A percentile compares a stretch with the other conserved stretches of the same genome.
phyloP scores from a whole-genome alignment of 1,139 yeast species.

The Meyerozyma guilliermondii region DNA sequence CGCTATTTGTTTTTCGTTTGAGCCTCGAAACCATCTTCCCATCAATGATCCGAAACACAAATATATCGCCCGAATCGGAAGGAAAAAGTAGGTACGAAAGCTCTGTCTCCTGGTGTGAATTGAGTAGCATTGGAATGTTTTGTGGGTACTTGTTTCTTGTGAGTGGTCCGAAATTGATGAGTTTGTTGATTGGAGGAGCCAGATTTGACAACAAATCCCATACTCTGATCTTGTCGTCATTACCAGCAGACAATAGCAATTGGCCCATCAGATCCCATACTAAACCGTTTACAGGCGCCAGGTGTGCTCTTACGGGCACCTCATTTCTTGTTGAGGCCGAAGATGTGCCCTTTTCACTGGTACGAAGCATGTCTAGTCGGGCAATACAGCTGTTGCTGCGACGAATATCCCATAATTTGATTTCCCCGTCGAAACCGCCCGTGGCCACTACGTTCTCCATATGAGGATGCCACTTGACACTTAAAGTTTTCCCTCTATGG shows the following conservation, averaged over 20 bases:
- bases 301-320: constrained; percentile 56
- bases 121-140: constrained; percentile 40
- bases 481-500: constrained; percentile 58
- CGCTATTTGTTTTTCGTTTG: constrained; percentile 30
- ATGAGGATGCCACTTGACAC: constrained; percentile 77
- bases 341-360: constrained; percentile 18
- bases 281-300: constrained; percentile 71
- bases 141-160: constrained; percentile 61
- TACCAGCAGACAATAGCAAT: constrained; percentile 58
- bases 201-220: constrained; percentile 59
- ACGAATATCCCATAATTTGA: constrained; percentile 71
- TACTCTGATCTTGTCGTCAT: constrained; percentile 69
- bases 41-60: constrained; percentile 55
- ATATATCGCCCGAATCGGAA: constrained; percentile 75
- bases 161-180: constrained; percentile 74
- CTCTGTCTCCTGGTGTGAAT: constrained; percentile 43
- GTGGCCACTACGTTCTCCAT: constrained; percentile 57
- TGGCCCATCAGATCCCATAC: constrained; percentile 65
- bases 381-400: constrained; percentile 61
- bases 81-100: constrained; percentile 62
- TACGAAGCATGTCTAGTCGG: constrained; percentile 48
- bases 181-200: constrained; percentile 51
- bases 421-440: constrained; percentile 74
- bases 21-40: constrained; percentile 59
- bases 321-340: constrained; percentile 20